These are phyloP conservation scores for Mallotus repandus DNA, from an alignment of 441 rosid genomes.

Conservation along the genomic window DNA sequence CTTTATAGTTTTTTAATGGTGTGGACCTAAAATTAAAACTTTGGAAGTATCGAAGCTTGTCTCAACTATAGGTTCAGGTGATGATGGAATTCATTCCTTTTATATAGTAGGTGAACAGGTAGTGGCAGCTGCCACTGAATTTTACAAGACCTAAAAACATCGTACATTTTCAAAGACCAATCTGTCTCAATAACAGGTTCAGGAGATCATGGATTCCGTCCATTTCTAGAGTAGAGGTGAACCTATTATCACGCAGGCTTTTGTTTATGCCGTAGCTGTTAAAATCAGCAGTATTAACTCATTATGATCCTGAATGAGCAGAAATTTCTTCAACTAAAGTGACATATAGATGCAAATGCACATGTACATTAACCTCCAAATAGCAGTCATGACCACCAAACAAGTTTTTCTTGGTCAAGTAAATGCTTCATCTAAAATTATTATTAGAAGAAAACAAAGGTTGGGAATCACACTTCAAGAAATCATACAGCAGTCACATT, in stretches of 20 bases:
- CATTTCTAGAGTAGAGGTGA: neutral
- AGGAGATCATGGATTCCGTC: neutral
- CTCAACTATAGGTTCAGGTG: neutral
- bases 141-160: neutral
- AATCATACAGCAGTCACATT: neutral
- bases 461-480: neutral
- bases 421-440: neutral
- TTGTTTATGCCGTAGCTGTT: neutral
- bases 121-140: no score
- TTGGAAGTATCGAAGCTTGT: neutral
- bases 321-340: neutral
- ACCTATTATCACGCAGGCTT: neutral
- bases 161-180: neutral
- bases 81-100: neutral
- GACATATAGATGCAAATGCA: neutral
- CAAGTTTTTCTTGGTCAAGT: neutral
- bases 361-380: neutral
- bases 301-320: neutral
- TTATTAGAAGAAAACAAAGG: neutral
- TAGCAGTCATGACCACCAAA: neutral
- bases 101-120: neutral
- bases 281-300: neutral
- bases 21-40: neutral
- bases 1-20: neutral
- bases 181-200: neutral